These are phyloP conservation scores for Mycogone perniciosa DNA, from an alignment of 2,329 filamentous ascomycete genomes.

Conservation along the genomic window DNA sequence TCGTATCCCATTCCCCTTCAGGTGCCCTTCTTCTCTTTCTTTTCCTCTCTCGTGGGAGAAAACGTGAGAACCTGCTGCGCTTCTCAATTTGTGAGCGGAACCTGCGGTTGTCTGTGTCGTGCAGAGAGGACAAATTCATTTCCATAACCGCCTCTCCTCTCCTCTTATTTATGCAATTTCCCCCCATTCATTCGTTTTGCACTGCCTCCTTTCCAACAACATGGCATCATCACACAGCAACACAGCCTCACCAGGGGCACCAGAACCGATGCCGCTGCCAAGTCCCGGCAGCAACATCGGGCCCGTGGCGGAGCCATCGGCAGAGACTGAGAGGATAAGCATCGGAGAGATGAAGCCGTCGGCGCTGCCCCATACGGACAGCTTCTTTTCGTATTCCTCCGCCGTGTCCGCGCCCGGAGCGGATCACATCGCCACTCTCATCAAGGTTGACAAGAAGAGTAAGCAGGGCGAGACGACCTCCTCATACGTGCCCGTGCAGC, in stretches of 20 bases:
- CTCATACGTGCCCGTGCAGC: background rate
- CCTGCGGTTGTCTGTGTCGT: no score
- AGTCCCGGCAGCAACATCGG: background rate
- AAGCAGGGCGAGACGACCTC: background rate
- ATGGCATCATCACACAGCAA: conserved; percentile 6
- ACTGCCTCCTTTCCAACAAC: conserved; percentile 5
- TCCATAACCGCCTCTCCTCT: no score
- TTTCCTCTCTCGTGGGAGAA: no score
- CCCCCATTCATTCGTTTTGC: background rate
- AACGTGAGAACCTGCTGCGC: no score
- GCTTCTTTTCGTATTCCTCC: conserved; percentile 2
- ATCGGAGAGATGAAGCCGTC: background rate
- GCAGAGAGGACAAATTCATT: no score
- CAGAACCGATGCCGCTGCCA: background rate
- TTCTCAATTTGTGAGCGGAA: no score
- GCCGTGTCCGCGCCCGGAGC: background rate
- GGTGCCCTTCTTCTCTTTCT: no score
- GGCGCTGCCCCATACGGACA: conserved; percentile 4
- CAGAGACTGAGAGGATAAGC: background rate
- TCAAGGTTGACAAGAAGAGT: background rate
- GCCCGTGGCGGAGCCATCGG: background rate
- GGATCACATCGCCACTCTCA: conserved; percentile 1
- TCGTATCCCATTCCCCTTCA: no score
- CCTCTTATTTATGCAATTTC: background rate
- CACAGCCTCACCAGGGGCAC: conserved; percentile 10